A percentile compares a stretch with the other conserved stretches of the same genome.
These are phyloP conservation scores for Neodidymelliopsis sp. DNA, from an alignment of 2,329 filamentous ascomycete species.

Conservation along the genomic window DNA sequence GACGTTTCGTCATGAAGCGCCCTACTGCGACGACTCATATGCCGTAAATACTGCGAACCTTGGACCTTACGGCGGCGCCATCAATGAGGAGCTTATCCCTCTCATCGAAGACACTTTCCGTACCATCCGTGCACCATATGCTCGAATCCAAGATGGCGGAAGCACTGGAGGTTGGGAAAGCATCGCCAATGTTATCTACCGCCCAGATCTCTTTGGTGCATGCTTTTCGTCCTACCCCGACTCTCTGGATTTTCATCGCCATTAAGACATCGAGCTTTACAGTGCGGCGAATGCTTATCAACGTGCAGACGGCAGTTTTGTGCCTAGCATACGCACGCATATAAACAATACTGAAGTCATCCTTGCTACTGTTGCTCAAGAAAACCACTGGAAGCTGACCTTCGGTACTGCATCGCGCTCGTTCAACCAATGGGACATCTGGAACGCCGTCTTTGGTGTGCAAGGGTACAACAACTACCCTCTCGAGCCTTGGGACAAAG, in stretches of 20 bases:
- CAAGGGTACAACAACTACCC: constrained; percentile 50
- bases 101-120: constrained; percentile 45
- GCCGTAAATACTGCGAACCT: constrained; percentile 51
- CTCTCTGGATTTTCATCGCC: constrained; percentile 47
- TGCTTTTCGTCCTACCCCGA: constrained; percentile 51
- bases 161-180: constrained; percentile 50
- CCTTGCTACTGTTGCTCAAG: constrained; percentile 36
- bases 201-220: constrained; percentile 49
- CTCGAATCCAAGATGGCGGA: constrained; percentile 49
- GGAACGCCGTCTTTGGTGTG: constrained; percentile 49
- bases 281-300: constrained; percentile 39
- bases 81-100: constrained; percentile 52
- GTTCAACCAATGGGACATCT: constrained; percentile 48
- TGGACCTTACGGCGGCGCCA: constrained; percentile 50
- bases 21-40: constrained; percentile 52
- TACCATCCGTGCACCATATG: constrained; percentile 47
- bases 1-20: constrained; percentile 49
- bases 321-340: constrained; percentile 42
- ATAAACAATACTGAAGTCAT: constrained; percentile 37
- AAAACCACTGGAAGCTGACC: constrained; percentile 51
- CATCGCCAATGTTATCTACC: constrained; percentile 46
- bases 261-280: constrained; percentile 50
- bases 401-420: constrained; percentile 48
- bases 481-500: constrained; percentile 51
- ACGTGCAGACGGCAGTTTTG: constrained; percentile 36